Evolutionary conservation across 2,329 filamentous ascomycete species (phyloP), one percentile per base, ranked within the genome.

Genomic region (Fusarium graminum): DNA sequence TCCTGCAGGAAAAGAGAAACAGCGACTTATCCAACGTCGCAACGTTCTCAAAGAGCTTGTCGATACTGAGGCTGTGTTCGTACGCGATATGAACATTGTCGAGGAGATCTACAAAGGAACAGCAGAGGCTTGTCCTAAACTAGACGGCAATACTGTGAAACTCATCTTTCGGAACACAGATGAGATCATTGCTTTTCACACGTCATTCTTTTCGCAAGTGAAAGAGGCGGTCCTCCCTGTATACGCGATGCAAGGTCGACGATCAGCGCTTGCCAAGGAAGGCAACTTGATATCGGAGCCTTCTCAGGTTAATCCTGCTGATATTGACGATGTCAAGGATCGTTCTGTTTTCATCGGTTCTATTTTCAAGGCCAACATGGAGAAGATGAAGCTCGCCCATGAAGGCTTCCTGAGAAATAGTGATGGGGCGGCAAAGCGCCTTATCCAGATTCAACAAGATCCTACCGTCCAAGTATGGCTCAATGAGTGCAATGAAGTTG

Each of bases 101-200:
- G 93, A 97, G 74, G 94, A 98, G 74, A 98, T 99, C 53, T 99
- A 98, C 83, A 97, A 96, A 78, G 93, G 92, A 41, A 98, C 95
- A 1, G 92, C 93, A 1, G 89, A 91, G 69, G 91, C 91, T 12
- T 93, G 92, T 55, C 88, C 92, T 10, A 88, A 93, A 65, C 86
- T 97, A 28, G 92, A 91, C 41, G 82, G 87, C 40, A 92, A 94
- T 66, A 97, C 97, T 65, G 90, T 96, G 72, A 97, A 94, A 75
- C 85, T 92, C 13, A 88, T 99, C 16, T 99, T 99, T 77, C 90
- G 93, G 65, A 99, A 99, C 74, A 94, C 92, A 6, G 92, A 95
- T 71, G 91, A 97, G 72, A 90, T 99, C 55, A 92, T 97, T 62
- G 86, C 88, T 29, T 97, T 99, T 71, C 94, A 96, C 39, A 90